Evolutionary conservation across 495 filamentous ascomycete genomes (phyloP).

Genomic region (Lophiotrema nucula): DNA sequence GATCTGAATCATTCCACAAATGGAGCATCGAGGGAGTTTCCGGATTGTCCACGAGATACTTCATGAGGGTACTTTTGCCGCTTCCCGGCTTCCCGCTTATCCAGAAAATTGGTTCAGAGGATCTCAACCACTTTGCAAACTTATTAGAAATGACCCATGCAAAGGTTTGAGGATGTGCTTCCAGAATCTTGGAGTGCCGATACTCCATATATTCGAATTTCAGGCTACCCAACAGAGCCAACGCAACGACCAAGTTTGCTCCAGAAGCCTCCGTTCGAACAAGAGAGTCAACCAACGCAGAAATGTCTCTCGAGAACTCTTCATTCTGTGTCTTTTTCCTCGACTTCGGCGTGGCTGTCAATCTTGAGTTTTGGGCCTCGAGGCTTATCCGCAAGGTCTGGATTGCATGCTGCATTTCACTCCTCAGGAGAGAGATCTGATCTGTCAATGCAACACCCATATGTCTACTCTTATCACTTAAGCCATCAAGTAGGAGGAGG

Average conservation of each 20-base stretch:
- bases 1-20: too few relatives aligned
- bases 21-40: too few relatives aligned
- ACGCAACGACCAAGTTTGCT: background rate
- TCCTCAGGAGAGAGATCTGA: background rate
- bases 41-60: slow-evolving; percentile 2
- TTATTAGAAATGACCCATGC: background rate
- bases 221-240: background rate
- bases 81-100: slow-evolving; percentile 16
- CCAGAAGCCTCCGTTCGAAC: background rate
- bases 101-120: slow-evolving; percentile 5
- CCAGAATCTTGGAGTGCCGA: slow-evolving; percentile 1
- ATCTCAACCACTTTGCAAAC: background rate
- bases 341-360: too few relatives aligned
- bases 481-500: background rate
- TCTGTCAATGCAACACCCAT: background rate
- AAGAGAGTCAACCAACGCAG: background rate
- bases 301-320: background rate
- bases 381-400: background rate
- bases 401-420: background rate
- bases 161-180: background rate
- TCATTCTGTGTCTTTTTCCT: background rate
- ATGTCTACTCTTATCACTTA: background rate
- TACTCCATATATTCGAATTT: slow-evolving; percentile 2
- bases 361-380: background rate
- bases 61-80: slow-evolving; percentile 15